Evolutionary conservation across 805 yeast species (phyloP), one percentile per base, ranked within the genome.

Genomic region (Spathaspora boniae): DNA sequence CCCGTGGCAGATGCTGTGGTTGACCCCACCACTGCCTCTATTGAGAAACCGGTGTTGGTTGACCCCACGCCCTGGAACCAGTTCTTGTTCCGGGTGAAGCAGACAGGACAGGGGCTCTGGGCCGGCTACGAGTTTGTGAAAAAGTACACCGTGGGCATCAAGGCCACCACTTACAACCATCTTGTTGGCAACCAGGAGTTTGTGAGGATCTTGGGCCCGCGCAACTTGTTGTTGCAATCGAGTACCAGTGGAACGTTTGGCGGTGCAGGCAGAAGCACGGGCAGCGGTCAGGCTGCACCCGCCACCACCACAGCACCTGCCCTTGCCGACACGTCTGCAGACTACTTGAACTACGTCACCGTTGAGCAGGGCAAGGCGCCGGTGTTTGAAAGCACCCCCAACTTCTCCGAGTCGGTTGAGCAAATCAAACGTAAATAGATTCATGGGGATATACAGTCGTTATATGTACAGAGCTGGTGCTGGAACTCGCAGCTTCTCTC

Each of bases 181-280:
- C 30, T 49, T 37, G 41, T 51, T 11, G 69, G 66, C 1, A 69
- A 62, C 41, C 67, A 67, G 8, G 61, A 62, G 12, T 78, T 70
- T 41, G 66, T 78, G 23, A 68, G 62, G 24, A 58, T 79, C 4
- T 51, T 63, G 9, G 86, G 86, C 0, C 84, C 84, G 8, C 62
- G 81, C 29, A 65, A 65, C 17, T 38, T 76, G 3, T 51, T 76
- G 36, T 47, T 76, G 4, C 78, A 74, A 41, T 67, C 78, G 4
- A 71, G 64, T 21, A 47, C 65, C 3, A 59, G 50, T 2, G 42
- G 37, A 28, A 46, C 40, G 16, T 31, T 38, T 19, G 15, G 31
- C 4, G 16, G 34, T 12, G 14, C 40, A 9, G 12, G 25, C 4
- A 14, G 31, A 5, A 25, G 22, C 14, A 29, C 23, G 8, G 9